A percentile compares a stretch with the other conserved stretches of the same genome.
These are phyloP conservation scores for Arctium lappa DNA, from an alignment of 129 eudicot species.

Conservation along the genomic window DNA sequence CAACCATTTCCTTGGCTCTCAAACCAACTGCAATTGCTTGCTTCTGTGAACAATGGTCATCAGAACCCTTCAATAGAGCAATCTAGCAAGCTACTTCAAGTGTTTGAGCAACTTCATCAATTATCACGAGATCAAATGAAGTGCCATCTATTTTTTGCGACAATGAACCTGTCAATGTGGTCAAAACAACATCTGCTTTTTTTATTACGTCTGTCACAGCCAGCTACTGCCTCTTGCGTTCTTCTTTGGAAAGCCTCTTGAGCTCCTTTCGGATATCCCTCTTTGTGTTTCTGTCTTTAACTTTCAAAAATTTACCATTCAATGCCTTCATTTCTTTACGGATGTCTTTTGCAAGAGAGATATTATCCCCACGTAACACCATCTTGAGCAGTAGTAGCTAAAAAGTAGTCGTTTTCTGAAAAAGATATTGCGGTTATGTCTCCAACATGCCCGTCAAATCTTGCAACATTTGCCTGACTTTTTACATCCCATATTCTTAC, in stretches of 20 bases:
- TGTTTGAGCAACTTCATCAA: slow-evolving; percentile 99
- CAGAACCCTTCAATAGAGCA: slow-evolving; percentile 68
- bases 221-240: slow-evolving; percentile 91
- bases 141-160: slow-evolving; percentile 61
- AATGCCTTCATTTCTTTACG: slow-evolving; percentile 98
- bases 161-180: slow-evolving; percentile 88
- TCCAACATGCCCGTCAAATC: slow-evolving; percentile 61
- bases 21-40: too few relatives aligned
- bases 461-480: slow-evolving; percentile 79
- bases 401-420: slow-evolving; percentile 63
- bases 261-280: slow-evolving; percentile 92
- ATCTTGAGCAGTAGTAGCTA: slow-evolving; percentile 17
- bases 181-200: slow-evolving; percentile 75
- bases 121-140: slow-evolving; percentile 83
- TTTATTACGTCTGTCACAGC: slow-evolving; percentile 93
- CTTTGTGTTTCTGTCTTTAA: slow-evolving; percentile 86
- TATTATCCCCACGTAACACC: slow-evolving; percentile 98
- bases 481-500: slow-evolving; percentile 98
- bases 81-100: slow-evolving; percentile 98
- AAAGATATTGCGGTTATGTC: slow-evolving; percentile 55
- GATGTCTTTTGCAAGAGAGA: slow-evolving; percentile 92
- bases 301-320: slow-evolving; percentile 76
- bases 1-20: too few relatives aligned
- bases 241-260: slow-evolving; percentile 85
- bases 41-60: too few relatives aligned